These are phyloP conservation scores for Sordariomycetes sp. DNA, from an alignment of 2,329 filamentous ascomycete genomes.

Conservation along the genomic window DNA sequence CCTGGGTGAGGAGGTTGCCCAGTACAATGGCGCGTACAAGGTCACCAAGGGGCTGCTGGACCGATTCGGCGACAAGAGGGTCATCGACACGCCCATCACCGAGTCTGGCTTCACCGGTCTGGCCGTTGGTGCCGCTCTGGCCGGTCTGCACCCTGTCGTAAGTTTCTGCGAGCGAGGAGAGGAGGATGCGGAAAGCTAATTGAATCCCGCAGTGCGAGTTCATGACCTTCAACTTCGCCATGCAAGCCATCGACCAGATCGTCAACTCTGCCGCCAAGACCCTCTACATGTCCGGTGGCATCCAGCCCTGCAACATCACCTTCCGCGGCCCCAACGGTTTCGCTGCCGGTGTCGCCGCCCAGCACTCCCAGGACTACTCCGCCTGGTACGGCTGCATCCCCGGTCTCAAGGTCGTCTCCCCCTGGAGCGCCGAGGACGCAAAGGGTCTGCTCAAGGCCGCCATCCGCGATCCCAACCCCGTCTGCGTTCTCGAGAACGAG, in stretches of 20 bases:
- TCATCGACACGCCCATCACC: slow-evolving; percentile 98
- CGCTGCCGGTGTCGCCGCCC: slow-evolving; percentile 86
- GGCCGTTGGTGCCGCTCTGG: slow-evolving; percentile 88
- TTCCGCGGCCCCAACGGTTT: slow-evolving; percentile 99
- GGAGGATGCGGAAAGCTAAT: slow-evolving; percentile 1
- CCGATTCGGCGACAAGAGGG: slow-evolving; percentile 92
- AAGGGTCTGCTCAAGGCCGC: slow-evolving; percentile 97
- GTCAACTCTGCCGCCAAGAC: slow-evolving; percentile 99
- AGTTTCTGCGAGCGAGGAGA: slow-evolving; percentile 29
- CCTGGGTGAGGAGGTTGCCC: slow-evolving; percentile 94
- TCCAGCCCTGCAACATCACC: slow-evolving; percentile 98
- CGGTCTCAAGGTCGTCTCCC: slow-evolving; percentile 90
- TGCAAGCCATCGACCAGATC: slow-evolving; percentile 99
- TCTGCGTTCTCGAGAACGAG: slow-evolving; percentile 85
- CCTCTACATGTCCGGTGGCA: slow-evolving; percentile 99
- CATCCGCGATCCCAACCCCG: slow-evolving; percentile 96
- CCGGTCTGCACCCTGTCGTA: slow-evolving; percentile 88
- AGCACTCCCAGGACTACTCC: slow-evolving; percentile 98
- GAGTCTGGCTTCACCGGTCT: slow-evolving; percentile 93
- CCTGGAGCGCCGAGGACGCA: slow-evolving; percentile 95
- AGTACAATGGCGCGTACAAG: slow-evolving; percentile 99
- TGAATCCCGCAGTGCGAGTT: slow-evolving; percentile 69
- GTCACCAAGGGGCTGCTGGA: slow-evolving; percentile 97
- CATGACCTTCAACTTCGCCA: slow-evolving; percentile 99
- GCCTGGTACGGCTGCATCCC: slow-evolving; percentile 99